Evolutionary conservation across 352 stramenopile genomes (phyloP), one percentile per base, ranked within the genome.

Genomic region (Phytophthora rubi): DNA sequence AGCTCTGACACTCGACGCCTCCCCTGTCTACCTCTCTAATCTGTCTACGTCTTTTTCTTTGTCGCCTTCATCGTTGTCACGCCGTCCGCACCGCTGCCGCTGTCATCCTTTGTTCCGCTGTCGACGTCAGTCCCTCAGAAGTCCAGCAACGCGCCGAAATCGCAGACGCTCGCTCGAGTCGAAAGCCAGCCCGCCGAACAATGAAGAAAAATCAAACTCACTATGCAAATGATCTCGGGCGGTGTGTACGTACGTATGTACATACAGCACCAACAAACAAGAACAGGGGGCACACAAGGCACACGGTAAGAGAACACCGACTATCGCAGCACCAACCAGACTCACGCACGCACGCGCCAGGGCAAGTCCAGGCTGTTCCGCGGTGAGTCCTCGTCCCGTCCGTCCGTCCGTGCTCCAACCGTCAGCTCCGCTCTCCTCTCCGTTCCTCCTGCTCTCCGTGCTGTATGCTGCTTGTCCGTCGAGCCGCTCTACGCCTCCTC

Each of bases 271-370:
- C 62, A 75, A 74, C 54, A 76, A 80, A 78, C 62, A 78, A 77
- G 57, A 75, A 78, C 61, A 78, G 56, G 56, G 59, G 60, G 69
- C 37, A 75, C 57, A 80, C 68, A 79, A 74, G 72, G 65, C 53
- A 78, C 70, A 76, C 65, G 61, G 66, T 81, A 76, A 81, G 62
- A 78, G 70, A 68, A 72, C 67, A 77, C 66, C 65, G 69, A 69
- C 61, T 53, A 78, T 70, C 32, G 65, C 62, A 79, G 65, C 66
- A 81, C 49, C 62, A 78, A 71, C 74, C 74, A 76, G 71, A 78
- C 70, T 72, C 70, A 78, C 70, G 60, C 73, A 78, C 60, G 64
- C 73, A 69, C 73, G 73, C 65, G 60, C 69, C 35, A 62, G 23
- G 56, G 48, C 49, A 63, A 58, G 62, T 64, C 62, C 51, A 72